Percentiles rank a stretch among this genome's conserved stretches.
Conservation (phyloP, 805 yeast species). For the Candida ulmi region DNA sequence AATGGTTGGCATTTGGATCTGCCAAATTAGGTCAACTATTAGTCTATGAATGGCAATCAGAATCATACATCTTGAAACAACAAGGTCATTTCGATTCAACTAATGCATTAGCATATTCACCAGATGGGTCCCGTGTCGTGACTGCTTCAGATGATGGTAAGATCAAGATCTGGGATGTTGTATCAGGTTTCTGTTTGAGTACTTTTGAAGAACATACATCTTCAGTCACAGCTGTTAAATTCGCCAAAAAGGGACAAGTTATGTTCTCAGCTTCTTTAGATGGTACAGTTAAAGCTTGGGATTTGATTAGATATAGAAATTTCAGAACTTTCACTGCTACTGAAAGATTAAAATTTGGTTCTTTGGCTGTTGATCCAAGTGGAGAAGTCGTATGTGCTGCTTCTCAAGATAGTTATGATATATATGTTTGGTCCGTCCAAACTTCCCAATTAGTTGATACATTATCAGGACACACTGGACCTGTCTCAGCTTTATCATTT, state of each 20-base stretch:
- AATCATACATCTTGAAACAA: constrained; percentile 88
- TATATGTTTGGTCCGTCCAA: constrained; percentile 96
- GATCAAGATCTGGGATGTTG: constrained; percentile 92
- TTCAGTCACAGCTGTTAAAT: constrained; percentile 81
- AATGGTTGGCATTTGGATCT: constrained; percentile 97
- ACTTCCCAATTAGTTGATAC: constrained; percentile 87
- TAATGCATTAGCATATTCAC: constrained; percentile 80
- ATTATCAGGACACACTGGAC: constrained; percentile 92
- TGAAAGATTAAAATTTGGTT: constrained; percentile 77
- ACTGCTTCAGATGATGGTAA: constrained; percentile 97
- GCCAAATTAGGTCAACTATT: constrained; percentile 84
- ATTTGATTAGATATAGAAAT: constrained; percentile 84
- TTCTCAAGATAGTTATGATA: constrained; percentile 80
- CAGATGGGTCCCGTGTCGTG: constrained; percentile 88
- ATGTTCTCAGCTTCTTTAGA: constrained; percentile 88
- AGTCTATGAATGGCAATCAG: constrained; percentile 99
- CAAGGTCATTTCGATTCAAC: constrained; percentile 96
- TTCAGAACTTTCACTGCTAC: constrained; percentile 94
- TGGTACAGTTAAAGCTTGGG: constrained; percentile 98
- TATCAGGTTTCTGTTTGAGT: constrained; percentile 85
- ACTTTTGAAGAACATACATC: constrained; percentile 90
- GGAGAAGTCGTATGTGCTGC: constrained; percentile 98
- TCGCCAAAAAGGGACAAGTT: constrained; percentile 87
- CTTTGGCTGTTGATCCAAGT: constrained; percentile 92
- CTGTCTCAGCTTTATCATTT: constrained; percentile 81